Conservation (phyloP, 2,329 filamentous ascomycete species). For the Cladosporium cucumerinum region DNA sequence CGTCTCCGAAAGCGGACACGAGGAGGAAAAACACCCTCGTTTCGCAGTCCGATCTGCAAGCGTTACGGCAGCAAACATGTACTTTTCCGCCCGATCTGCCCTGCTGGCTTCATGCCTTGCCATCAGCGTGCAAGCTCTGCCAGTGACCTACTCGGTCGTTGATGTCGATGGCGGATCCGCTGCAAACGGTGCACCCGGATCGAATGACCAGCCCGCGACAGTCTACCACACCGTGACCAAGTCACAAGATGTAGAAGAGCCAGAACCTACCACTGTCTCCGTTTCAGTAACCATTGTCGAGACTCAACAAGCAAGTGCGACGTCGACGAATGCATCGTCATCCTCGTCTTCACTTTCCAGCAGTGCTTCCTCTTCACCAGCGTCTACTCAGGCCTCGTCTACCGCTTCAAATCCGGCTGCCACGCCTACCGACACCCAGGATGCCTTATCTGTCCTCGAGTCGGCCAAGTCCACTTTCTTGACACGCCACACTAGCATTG, state of each 20-base stretch:
- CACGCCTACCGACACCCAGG: background rate
- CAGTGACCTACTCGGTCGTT: constrained; percentile 15
- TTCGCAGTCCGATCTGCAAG: background rate
- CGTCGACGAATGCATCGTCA: background rate
- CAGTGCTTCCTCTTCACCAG: background rate
- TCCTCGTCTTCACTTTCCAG: background rate
- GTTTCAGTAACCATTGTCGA: background rate
- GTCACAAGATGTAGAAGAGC: constrained; percentile 1
- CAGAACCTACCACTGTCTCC: constrained; percentile 6
- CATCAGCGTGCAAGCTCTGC: constrained; percentile 5
- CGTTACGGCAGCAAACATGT: constrained; percentile 1
- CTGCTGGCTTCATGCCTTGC: constrained; percentile 10
- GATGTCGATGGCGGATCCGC: constrained; percentile 13
- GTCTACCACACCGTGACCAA: constrained; percentile 15
- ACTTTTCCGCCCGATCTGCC: constrained; percentile 10
- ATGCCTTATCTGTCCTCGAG: background rate
- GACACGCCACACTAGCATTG: background rate
- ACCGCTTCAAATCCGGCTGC: background rate
- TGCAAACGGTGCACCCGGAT: background rate
- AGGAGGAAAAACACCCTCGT: background rate
- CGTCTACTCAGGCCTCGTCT: background rate
- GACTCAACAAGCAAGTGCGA: background rate
- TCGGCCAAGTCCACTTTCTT: constrained; percentile 4
- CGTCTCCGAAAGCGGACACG: background rate
- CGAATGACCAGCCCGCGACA: constrained; percentile 2